These are phyloP conservation scores for Neopestalotiopsis rosae DNA, from an alignment of 2,329 filamentous ascomycete genomes.

Conservation along the genomic window DNA sequence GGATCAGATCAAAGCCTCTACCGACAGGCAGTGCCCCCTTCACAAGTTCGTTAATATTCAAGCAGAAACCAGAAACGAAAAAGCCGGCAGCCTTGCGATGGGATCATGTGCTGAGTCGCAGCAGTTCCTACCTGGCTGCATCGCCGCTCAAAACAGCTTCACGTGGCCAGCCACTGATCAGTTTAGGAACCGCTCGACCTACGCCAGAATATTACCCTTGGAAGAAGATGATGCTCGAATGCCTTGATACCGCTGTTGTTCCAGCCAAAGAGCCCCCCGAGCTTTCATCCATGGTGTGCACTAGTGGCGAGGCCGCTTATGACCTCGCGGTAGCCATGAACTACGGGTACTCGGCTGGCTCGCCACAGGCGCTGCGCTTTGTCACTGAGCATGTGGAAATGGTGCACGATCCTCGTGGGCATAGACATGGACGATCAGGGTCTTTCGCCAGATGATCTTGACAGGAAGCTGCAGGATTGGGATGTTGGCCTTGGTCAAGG, in stretches of 20 bases:
- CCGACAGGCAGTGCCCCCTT: neutral
- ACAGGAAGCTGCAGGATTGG: conserved; percentile 70
- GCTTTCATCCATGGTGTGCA: neutral
- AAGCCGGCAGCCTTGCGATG: neutral
- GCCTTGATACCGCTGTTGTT: neutral
- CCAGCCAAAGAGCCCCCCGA: neutral
- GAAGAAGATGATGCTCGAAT: neutral
- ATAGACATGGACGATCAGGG: conserved; percentile 72
- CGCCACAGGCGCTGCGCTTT: conserved; percentile 72
- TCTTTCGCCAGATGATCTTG: conserved; percentile 65
- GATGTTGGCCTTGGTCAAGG: conserved; percentile 56
- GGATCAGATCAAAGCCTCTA: neutral
- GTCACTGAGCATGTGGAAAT: conserved; percentile 79
- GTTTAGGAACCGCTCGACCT: conserved; percentile 14
- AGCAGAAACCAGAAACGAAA: neutral
- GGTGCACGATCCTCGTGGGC: conserved; percentile 70
- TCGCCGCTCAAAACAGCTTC: neutral
- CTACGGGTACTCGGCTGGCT: conserved; percentile 76
- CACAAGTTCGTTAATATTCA: neutral
- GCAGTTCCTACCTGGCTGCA: neutral
- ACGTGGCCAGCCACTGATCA: conserved; percentile 5
- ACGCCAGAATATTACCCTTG: conserved; percentile 18
- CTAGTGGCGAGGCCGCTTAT: neutral
- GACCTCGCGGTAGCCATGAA: conserved; percentile 62
- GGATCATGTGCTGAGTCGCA: neutral